A percentile compares a stretch with the other conserved stretches of the same genome.
phyloP scores from a whole-genome alignment of 1,139 yeast genomes.

The Nakaseomyces uthaithaninus region DNA sequence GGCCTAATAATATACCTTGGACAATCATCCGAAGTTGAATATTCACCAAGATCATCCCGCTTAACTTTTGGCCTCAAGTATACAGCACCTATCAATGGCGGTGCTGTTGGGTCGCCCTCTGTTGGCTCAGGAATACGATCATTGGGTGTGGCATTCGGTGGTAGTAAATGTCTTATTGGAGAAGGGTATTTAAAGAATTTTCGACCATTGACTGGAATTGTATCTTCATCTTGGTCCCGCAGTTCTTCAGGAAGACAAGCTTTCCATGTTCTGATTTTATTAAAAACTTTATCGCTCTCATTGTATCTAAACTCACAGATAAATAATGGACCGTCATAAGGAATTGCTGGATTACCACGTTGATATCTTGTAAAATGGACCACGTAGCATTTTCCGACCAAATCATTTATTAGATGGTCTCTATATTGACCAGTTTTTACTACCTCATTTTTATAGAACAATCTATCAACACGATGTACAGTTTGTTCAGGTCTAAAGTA shows the following conservation, averaged over 20 bases:
- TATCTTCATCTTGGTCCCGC: conserved; percentile 77
- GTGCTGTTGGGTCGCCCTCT: conserved; percentile 70
- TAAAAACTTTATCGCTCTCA: conserved; percentile 81
- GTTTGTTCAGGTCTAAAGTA: conserved; percentile 97
- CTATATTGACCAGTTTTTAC: conserved; percentile 95
- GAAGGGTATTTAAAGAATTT: conserved; percentile 71
- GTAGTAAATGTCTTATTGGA: conserved; percentile 70
- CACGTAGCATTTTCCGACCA: conserved; percentile 89
- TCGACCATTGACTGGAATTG: conserved; percentile 48
- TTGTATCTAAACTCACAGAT: conserved; percentile 94
- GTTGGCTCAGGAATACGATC: conserved; percentile 79
- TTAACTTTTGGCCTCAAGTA: conserved; percentile 67
- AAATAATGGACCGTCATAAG: conserved; percentile 75
- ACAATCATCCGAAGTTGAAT: conserved; percentile 51
- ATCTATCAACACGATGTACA: conserved; percentile 80
- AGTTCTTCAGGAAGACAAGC: conserved; percentile 97
- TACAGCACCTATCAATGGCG: conserved; percentile 87
- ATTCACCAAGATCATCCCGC: conserved; percentile 74
- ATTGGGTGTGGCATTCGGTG: conserved; percentile 59
- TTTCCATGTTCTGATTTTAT: conserved; percentile 95
- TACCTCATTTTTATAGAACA: conserved; percentile 88
- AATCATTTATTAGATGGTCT: conserved; percentile 81
- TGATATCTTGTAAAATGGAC: conserved; percentile 90
- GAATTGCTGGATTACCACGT: conserved; percentile 87
- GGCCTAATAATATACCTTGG: conserved; percentile 50